These are phyloP conservation scores for Geosmithia morbida DNA, from an alignment of 2,329 filamentous ascomycete species.

Conservation along the genomic window DNA sequence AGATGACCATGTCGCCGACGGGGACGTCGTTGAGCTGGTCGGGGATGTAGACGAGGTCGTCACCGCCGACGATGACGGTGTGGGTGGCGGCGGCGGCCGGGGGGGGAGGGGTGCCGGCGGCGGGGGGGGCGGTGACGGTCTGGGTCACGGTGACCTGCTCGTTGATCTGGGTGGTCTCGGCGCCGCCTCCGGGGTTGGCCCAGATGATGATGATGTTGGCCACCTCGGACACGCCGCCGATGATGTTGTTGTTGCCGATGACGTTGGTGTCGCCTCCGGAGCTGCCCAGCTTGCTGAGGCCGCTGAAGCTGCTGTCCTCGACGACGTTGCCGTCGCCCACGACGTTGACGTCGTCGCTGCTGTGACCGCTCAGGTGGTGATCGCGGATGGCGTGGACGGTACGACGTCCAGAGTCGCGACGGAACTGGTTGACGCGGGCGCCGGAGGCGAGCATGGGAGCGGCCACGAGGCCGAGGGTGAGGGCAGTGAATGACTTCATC, in stretches of 20 bases:
- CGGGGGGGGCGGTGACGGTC: slow-evolving; percentile 30
- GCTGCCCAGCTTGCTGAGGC: neutral
- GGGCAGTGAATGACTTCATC: slow-evolving; percentile 45
- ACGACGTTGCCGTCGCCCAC: neutral
- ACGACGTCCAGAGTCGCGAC: neutral
- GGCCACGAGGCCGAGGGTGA: slow-evolving; percentile 28
- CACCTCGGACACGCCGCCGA: neutral
- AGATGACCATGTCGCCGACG: slow-evolving; percentile 58
- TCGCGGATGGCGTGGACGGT: slow-evolving; percentile 5
- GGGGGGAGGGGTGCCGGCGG: slow-evolving; percentile 9
- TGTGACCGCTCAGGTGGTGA: neutral
- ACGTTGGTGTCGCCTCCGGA: neutral
- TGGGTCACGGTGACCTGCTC: slow-evolving; percentile 34
- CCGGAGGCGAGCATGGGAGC: slow-evolving; percentile 33
- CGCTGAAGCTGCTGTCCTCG: slow-evolving; percentile 4
- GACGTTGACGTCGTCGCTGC: neutral
- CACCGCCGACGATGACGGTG: slow-evolving; percentile 54
- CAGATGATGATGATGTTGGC: slow-evolving; percentile 38
- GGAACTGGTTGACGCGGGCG: slow-evolving; percentile 27
- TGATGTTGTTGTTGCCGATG: neutral
- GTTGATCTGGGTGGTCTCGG: slow-evolving; percentile 33
- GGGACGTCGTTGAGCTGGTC: slow-evolving; percentile 41
- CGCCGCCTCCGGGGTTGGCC: slow-evolving; percentile 35
- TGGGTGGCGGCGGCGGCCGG: slow-evolving; percentile 32
- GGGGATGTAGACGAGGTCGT: slow-evolving; percentile 49